Evolutionary conservation across 345 rosid genomes (phyloP), one percentile per base, ranked within the genome.

Genomic region (Sisymbrium irio): DNA sequence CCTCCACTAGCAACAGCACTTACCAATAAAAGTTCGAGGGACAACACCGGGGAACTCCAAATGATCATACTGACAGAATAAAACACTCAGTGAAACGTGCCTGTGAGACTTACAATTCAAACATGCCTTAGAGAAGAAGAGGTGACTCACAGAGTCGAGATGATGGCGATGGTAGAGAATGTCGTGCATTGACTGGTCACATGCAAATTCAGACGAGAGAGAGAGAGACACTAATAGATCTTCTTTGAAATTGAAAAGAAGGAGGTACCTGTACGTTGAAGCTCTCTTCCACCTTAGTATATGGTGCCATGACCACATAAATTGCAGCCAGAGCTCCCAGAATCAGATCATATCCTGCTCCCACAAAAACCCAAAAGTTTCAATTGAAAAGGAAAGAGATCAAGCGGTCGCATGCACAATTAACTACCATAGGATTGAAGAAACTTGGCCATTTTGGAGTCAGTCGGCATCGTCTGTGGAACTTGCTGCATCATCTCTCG

Each of bases 281-380:
- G 90, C 99, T 92, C 79, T 95, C 99, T 82, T 95, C 99, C 33
- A 95, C 97, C 83, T 95, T 95, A 32, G 99, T 95, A 73, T 83
- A 95, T 13, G 97, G 99, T 35, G 82, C 85, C 82, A 78, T 74
- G 64, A 90, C 44, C 56, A 92, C 90, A 68, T 90, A 95, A 70
- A 88, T 79, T 14, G 92, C 87, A 65, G 99, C 98, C 5, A 95
- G 76, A 15, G 86, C 86, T 62, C 90, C 98, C 77, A 92, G 80
- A 19, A 87, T 73, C 82, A 92, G 51, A 82, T 95, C 99, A 50
- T 87, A 88, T 30, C 98, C 99, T 90, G 30, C 55, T 57, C 66
- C 69, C 41, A 65, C 36, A 41, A 41, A 53, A 28, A 28, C 8
- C 17, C 15, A 22, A 39, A 60, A 37, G 44, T 17, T 37, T 20